Conservation (phyloP, 768 basidiomycete species). For the Panaeolus cyanescens region DNA sequence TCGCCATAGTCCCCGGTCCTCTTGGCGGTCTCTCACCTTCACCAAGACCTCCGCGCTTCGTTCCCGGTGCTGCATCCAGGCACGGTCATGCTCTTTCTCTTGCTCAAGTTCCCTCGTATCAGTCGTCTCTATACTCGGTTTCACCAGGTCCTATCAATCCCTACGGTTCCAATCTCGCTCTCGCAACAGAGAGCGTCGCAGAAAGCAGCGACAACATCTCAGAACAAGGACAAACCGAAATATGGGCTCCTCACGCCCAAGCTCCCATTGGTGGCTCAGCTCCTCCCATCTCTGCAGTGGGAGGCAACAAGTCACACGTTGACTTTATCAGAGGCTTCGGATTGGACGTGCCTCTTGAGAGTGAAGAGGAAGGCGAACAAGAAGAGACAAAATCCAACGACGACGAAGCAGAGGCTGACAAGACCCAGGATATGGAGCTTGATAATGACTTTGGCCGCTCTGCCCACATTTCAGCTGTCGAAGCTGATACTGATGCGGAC, state of each 20-base stretch:
- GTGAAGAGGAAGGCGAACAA: conserved; percentile 58
- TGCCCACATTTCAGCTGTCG: not conserved
- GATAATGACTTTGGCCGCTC: conserved; percentile 10
- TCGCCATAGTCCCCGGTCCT: conserved; percentile 20
- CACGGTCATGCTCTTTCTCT: conserved; percentile 80
- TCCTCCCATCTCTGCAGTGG: conserved; percentile 41
- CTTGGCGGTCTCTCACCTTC: conserved; percentile 49
- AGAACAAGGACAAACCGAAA: conserved; percentile 10
- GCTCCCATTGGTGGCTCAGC: conserved; percentile 17
- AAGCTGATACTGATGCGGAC: conserved; percentile 30
- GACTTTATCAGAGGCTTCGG: conserved; percentile 84
- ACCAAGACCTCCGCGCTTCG: conserved; percentile 40
- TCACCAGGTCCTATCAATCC: conserved; percentile 55
- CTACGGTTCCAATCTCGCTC: conserved; percentile 58
- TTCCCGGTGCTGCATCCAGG: conserved; percentile 36
- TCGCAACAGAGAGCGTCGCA: conserved; percentile 42
- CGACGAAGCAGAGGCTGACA: conserved; percentile 46
- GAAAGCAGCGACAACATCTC: conserved; percentile 11
- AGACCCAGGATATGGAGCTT: conserved; percentile 27
- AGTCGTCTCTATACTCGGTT: conserved; percentile 32
- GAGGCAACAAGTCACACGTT: conserved; percentile 54
- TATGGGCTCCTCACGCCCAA: not conserved
- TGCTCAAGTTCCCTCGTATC: conserved; percentile 54
- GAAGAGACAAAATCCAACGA: conserved; percentile 34
- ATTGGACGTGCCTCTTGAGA: conserved; percentile 76